phyloP scores from a whole-genome alignment of 495 filamentous ascomycete species.

The Pyrenula aspistea region DNA sequence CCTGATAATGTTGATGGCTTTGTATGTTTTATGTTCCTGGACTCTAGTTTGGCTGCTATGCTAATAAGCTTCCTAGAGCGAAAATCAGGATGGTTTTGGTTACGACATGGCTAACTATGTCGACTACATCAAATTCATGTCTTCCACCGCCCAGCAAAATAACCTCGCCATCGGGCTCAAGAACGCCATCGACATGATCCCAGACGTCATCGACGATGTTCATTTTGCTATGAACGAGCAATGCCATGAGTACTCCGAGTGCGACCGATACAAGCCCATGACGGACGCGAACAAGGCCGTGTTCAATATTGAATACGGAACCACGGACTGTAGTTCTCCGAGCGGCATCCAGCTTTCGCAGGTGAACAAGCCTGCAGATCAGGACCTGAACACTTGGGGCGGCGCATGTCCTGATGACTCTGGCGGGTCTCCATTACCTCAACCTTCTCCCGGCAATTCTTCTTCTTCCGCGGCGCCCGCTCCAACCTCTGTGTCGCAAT shows the following conservation, averaged over 20 bases:
- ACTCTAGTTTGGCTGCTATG: too few relatives aligned
- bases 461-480: too few relatives aligned
- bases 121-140: slow-evolving; percentile 34
- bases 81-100: slow-evolving; percentile 33
- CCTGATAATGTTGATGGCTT: slow-evolving; percentile 48
- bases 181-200: slow-evolving; percentile 36
- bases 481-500: too few relatives aligned
- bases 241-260: slow-evolving; percentile 36
- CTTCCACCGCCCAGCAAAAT: slow-evolving; percentile 18
- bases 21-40: too few relatives aligned
- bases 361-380: too few relatives aligned
- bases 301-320: slow-evolving; percentile 52
- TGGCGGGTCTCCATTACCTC: too few relatives aligned
- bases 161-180: slow-evolving; percentile 38
- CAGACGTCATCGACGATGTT: slow-evolving; percentile 24
- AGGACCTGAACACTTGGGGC: too few relatives aligned
- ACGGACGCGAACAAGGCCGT: slow-evolving; percentile 41
- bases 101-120: slow-evolving; percentile 33
- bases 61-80: too few relatives aligned
- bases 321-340: too few relatives aligned
- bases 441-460: too few relatives aligned
- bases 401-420: too few relatives aligned
- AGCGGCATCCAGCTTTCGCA: too few relatives aligned
- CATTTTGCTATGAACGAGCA: slow-evolving; percentile 48
- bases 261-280: slow-evolving; percentile 30